Conservation (phyloP, 129 eudicot genomes). For the Lactuca sativa region DNA sequence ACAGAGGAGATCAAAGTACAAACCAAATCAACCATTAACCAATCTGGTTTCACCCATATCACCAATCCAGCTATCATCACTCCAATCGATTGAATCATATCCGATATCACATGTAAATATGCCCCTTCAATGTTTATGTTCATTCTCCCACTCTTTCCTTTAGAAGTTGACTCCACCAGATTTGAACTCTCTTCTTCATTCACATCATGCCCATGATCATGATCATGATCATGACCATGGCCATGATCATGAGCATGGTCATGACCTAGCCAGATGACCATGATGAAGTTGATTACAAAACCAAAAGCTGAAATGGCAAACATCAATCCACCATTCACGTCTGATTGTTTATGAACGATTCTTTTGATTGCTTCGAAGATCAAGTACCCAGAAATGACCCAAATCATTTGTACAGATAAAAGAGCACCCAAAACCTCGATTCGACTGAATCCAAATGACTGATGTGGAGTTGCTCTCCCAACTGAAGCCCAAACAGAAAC, state of each 20-base stretch:
- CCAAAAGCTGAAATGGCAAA: constrained; percentile 68
- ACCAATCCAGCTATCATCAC: constrained; percentile 73
- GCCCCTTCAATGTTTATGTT: constrained; percentile 78
- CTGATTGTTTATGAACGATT: constrained; percentile 45
- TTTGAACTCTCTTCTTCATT: constrained; percentile 36
- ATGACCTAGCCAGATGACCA: constrained; percentile 68
- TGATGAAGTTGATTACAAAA: constrained; percentile 56
- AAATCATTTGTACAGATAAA: constrained; percentile 62
- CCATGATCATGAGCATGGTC: constrained; percentile 31
- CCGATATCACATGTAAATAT: constrained; percentile 66
- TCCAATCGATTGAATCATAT: constrained; percentile 64
- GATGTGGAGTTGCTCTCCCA: constrained; percentile 55
- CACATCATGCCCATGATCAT: constrained; percentile 10
- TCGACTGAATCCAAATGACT: constrained; percentile 77
- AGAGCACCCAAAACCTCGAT: constrained; percentile 72
- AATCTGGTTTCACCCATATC: constrained; percentile 67
- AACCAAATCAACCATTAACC: constrained; percentile 65
- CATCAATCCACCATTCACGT: constrained; percentile 64
- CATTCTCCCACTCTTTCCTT: constrained; percentile 20
- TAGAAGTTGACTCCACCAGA: constrained; percentile 38
- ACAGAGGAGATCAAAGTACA: constrained; percentile 61
- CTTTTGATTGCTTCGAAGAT: constrained; percentile 60
- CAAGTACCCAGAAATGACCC: constrained; percentile 71
- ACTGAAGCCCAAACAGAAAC: constrained; percentile 63
- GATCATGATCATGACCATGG: constrained; percentile 26